These are phyloP conservation scores for Zarea fungicola DNA, from an alignment of 2,329 filamentous ascomycete genomes.

Conservation along the genomic window DNA sequence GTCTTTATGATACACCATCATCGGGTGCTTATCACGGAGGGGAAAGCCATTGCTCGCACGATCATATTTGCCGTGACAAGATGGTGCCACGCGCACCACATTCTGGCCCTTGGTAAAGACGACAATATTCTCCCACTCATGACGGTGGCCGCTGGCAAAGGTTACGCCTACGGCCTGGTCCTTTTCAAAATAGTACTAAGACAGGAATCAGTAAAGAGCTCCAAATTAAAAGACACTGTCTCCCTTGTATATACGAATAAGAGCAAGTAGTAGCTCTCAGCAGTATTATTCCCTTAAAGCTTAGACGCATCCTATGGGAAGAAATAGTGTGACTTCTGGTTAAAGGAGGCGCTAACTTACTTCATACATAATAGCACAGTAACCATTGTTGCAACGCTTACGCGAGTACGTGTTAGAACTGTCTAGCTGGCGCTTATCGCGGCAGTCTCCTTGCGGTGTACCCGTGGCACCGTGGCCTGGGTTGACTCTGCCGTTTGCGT, in stretches of 20 bases:
- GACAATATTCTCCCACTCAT: slow-evolving; percentile 38
- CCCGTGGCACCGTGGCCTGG: slow-evolving; percentile 22
- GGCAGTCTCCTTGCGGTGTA: slow-evolving; percentile 25
- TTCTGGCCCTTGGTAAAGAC: slow-evolving; percentile 25
- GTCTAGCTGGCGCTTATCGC: slow-evolving; percentile 24
- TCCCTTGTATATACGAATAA: no score
- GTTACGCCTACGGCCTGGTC: slow-evolving; percentile 31
- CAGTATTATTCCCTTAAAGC: no score
- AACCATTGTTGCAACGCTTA: slow-evolving; percentile 28
- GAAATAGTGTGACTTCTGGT: not conserved
- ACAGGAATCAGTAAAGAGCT: no score
- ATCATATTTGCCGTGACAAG: slow-evolving; percentile 23
- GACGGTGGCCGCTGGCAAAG: slow-evolving; percentile 30
- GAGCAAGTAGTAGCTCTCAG: no score
- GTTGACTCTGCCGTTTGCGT: slow-evolving; percentile 28
- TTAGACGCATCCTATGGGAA: no score
- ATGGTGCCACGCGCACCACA: slow-evolving; percentile 24
- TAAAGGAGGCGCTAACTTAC: slow-evolving; percentile 23
- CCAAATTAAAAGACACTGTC: no score
- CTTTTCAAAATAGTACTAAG: slow-evolving; percentile 42
- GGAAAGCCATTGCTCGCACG: slow-evolving; percentile 21
- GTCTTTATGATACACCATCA: slow-evolving; percentile 28
- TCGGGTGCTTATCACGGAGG: slow-evolving; percentile 18
- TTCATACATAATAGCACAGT: slow-evolving; percentile 27
- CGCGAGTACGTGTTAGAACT: slow-evolving; percentile 29